A percentile compares a stretch with the other conserved stretches of the same genome.
These are phyloP conservation scores for Trametes polyzona DNA, from an alignment of 1,284 basidiomycete genomes.

Conservation along the genomic window DNA sequence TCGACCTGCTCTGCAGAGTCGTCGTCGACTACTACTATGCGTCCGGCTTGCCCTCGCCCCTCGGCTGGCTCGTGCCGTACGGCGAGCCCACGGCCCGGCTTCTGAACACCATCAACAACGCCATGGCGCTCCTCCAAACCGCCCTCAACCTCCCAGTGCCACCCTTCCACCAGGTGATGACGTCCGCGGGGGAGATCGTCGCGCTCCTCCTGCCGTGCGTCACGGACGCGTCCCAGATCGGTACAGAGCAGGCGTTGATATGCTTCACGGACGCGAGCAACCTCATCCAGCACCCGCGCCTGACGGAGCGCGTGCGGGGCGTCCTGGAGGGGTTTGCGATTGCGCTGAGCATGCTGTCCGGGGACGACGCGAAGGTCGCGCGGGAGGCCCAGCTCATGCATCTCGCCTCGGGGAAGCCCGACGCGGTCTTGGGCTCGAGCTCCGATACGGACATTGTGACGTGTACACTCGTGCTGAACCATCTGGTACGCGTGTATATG, in stretches of 20 bases:
- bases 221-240: conserved; percentile 60
- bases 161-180: conserved; percentile 60
- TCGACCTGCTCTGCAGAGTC: conserved; percentile 69
- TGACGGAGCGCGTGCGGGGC: conserved; percentile 54
- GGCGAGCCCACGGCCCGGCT: conserved; percentile 50
- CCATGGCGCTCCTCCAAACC: conserved; percentile 58
- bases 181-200: conserved; percentile 64
- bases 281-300: conserved; percentile 53
- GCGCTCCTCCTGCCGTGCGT: conserved; percentile 61
- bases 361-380: conserved; percentile 68
- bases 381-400: conserved; percentile 72
- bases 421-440: conserved; percentile 54
- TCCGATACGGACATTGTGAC: conserved; percentile 67
- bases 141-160: conserved; percentile 61
- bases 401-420: conserved; percentile 55
- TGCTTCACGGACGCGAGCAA: conserved; percentile 58
- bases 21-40: conserved; percentile 65
- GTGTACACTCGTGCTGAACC: conserved; percentile 60
- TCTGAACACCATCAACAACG: conserved; percentile 62
- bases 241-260: conserved; percentile 59
- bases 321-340: conserved; percentile 63
- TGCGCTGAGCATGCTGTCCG: conserved; percentile 60
- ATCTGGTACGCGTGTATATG: conserved; percentile 49
- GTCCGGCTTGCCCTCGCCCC: conserved; percentile 53
- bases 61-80: conserved; percentile 55